A percentile compares a stretch with the other conserved stretches of the same genome.
phyloP scores from a whole-genome alignment of 805 yeast species.

The Kazachstania bromeliacearum region DNA sequence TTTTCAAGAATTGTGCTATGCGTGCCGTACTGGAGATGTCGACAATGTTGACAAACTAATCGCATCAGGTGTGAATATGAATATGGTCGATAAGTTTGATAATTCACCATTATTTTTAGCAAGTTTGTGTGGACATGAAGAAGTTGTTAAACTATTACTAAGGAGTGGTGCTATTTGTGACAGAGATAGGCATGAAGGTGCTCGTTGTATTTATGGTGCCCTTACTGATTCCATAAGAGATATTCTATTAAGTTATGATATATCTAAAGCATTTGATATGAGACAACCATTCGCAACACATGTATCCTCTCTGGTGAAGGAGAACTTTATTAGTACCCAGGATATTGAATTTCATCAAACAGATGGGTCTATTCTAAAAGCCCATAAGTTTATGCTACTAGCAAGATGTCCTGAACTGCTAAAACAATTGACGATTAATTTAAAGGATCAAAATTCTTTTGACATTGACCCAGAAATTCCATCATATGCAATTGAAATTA shows the following conservation, averaged over 20 bases:
- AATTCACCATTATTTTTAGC: slow-evolving; percentile 68
- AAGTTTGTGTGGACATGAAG: slow-evolving; percentile 64
- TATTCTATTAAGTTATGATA: slow-evolving; percentile 48
- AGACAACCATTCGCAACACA: slow-evolving; percentile 68
- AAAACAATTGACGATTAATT: slow-evolving; percentile 3
- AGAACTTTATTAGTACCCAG: slow-evolving; percentile 10
- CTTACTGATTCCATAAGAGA: slow-evolving; percentile 56
- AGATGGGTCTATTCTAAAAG: slow-evolving; percentile 10
- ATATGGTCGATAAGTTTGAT: slow-evolving; percentile 58
- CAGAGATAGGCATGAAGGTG: slow-evolving; percentile 75
- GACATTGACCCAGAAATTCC: background rate
- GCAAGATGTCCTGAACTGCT: slow-evolving; percentile 31
- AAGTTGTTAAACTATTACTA: slow-evolving; percentile 50
- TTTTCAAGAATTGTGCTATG: slow-evolving; percentile 45
- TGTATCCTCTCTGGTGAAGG: slow-evolving; percentile 36
- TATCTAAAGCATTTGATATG: slow-evolving; percentile 57
- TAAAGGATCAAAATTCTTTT: background rate
- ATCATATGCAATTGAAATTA: slow-evolving; percentile 12
- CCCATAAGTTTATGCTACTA: slow-evolving; percentile 37
- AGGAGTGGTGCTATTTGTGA: slow-evolving; percentile 69
- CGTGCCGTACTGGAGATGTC: slow-evolving; percentile 61
- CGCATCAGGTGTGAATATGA: slow-evolving; percentile 40
- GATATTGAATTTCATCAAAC: no score
- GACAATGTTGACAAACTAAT: slow-evolving; percentile 53
- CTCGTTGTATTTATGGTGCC: slow-evolving; percentile 71